A percentile compares a stretch with the other conserved stretches of the same genome.
These are phyloP conservation scores for Tetrapyrgos nigripes DNA, from an alignment of 1,284 basidiomycete genomes.

Conservation along the genomic window DNA sequence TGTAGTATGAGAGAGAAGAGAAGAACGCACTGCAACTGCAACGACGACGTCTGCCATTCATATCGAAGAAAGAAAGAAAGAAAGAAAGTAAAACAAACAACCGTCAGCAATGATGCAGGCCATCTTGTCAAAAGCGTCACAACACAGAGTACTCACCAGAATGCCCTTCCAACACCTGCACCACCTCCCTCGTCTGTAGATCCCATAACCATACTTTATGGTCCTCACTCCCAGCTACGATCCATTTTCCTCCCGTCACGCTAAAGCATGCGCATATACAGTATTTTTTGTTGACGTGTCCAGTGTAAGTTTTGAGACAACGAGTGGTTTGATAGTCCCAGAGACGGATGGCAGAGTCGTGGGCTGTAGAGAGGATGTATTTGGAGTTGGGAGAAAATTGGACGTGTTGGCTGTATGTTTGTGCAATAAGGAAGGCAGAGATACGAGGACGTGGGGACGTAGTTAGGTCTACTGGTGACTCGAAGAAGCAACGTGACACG, in stretches of 20 bases:
- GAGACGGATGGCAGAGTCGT: slow-evolving; percentile 90
- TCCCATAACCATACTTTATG: slow-evolving; percentile 92
- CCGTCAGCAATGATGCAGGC: no score
- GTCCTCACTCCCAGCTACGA: slow-evolving; percentile 93
- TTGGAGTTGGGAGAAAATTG: slow-evolving; percentile 95
- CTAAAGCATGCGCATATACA: slow-evolving; percentile 83
- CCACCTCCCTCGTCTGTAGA: slow-evolving; percentile 83
- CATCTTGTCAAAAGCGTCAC: neutral
- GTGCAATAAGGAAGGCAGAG: slow-evolving; percentile 1
- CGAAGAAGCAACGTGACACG: neutral
- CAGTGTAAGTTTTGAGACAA: slow-evolving; percentile 90
- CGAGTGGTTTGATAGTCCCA: slow-evolving; percentile 96
- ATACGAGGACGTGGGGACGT: slow-evolving; percentile 15
- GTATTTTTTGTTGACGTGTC: slow-evolving; percentile 82
- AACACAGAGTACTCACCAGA: slow-evolving; percentile 51
- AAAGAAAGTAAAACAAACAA: neutral
- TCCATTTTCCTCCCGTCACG: slow-evolving; percentile 86
- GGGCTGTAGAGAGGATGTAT: slow-evolving; percentile 90
- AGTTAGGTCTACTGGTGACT: neutral
- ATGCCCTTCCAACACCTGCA: slow-evolving; percentile 82
- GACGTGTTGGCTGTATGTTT: slow-evolving; percentile 72
- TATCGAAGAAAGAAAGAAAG: neutral
- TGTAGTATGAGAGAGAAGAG: slow-evolving; percentile 3
- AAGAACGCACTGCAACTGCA: slow-evolving; percentile 65
- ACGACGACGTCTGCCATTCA: slow-evolving; percentile 70